A percentile compares a stretch with the other conserved stretches of the same genome.
Conservation (phyloP, 192 early-diverging fungal genomes). For the Geranomyces michiganensis region DNA sequence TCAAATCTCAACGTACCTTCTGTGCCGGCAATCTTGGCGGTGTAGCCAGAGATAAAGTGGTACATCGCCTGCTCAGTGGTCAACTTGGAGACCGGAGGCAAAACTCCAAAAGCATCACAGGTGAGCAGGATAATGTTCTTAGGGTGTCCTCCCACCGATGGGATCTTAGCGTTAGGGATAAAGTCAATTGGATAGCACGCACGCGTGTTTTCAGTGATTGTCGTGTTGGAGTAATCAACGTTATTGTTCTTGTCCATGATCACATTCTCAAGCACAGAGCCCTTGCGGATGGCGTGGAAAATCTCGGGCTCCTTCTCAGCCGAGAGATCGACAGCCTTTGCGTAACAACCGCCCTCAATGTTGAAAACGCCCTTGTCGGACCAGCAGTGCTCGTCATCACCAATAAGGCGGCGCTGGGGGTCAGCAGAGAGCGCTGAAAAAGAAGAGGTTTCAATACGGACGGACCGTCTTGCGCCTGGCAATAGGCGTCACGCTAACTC, state of each 20-base stretch:
- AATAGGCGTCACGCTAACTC: no score
- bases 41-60: slow-evolving; percentile 87
- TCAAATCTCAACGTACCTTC: slow-evolving; percentile 46
- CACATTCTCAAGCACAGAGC: slow-evolving; percentile 87
- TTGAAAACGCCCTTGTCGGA: slow-evolving; percentile 90
- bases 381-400: slow-evolving; percentile 98
- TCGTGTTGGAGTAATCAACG: slow-evolving; percentile 77
- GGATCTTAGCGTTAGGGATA: slow-evolving; percentile 82
- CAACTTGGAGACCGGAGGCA: slow-evolving; percentile 81
- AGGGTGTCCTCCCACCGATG: neutral
- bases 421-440: slow-evolving; percentile 75
- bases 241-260: slow-evolving; percentile 66
- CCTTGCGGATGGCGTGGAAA: slow-evolving; percentile 88
- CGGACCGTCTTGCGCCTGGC: no score
- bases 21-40: slow-evolving; percentile 89
- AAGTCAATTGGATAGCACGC: slow-evolving; percentile 87
- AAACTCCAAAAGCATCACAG: slow-evolving; percentile 90
- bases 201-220: slow-evolving; percentile 91
- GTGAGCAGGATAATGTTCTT: slow-evolving; percentile 92
- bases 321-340: slow-evolving; percentile 90
- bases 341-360: slow-evolving; percentile 96
- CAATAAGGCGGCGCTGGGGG: slow-evolving; percentile 80
- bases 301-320: slow-evolving; percentile 95
- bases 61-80: slow-evolving; percentile 85
- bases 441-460: no score